A percentile compares a stretch with the other conserved stretches of the same genome.
Conservation (phyloP, 805 yeast genomes). For the Saccharomycopsis microspora region DNA sequence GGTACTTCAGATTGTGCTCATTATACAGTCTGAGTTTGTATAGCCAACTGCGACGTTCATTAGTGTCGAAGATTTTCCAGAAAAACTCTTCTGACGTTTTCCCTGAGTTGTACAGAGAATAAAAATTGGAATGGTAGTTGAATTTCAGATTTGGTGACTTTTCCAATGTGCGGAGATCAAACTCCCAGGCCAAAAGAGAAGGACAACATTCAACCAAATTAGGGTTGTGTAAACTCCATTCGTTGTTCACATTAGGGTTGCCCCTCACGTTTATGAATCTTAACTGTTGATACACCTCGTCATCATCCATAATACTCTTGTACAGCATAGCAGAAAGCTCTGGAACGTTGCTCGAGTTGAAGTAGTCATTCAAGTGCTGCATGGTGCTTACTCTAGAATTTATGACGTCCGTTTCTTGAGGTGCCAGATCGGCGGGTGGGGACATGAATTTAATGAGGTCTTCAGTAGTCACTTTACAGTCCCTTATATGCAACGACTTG, state of each 20-base stretch:
- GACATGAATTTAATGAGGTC: slow-evolving; percentile 40
- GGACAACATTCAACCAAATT: slow-evolving; percentile 21
- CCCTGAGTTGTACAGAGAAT: not conserved
- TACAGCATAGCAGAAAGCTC: not conserved
- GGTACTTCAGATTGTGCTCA: slow-evolving; percentile 7
- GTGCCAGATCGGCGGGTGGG: slow-evolving; percentile 30
- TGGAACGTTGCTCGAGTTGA: slow-evolving; percentile 1
- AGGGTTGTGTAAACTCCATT: slow-evolving; percentile 27
- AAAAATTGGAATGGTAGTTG: slow-evolving; percentile 4
- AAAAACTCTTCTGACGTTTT: slow-evolving; percentile 6
- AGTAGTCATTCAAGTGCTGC: slow-evolving; percentile 5
- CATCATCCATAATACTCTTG: not conserved
- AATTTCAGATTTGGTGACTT: slow-evolving; percentile 24
- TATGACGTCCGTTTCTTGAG: not conserved
- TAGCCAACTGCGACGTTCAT: slow-evolving; percentile 47
- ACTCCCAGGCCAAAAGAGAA: slow-evolving; percentile 34
- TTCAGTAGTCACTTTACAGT: slow-evolving; percentile 37
- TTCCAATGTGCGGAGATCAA: slow-evolving; percentile 33
- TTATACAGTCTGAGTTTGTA: slow-evolving; percentile 25
- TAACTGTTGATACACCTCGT: slow-evolving; percentile 18
- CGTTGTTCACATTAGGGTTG: slow-evolving; percentile 26
- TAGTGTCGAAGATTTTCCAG: slow-evolving; percentile 19
- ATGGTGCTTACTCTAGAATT: slow-evolving; percentile 3
- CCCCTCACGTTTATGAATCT: slow-evolving; percentile 38
- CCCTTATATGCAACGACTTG: slow-evolving; percentile 21